Percentiles rank a stretch among this genome's conserved stretches.
Evolutionary conservation across 106 monocot genomes (phyloP).

Genomic region (Narthecium ossifragum): DNA sequence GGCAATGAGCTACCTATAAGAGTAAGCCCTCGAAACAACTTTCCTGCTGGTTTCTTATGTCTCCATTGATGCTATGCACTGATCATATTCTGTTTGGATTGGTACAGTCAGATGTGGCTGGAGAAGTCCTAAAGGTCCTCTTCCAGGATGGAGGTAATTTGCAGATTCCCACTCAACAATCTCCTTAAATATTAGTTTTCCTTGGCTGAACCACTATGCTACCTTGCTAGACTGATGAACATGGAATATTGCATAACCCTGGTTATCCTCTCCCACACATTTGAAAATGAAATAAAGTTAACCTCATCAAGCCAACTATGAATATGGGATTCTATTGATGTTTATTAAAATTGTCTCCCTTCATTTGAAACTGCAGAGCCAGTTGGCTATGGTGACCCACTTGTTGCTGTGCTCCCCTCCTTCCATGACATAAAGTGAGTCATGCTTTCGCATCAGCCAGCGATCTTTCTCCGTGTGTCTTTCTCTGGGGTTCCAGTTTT

Average conservation of each 20-base stretch:
- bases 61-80: neutral
- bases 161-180: neutral
- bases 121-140: conserved; percentile 69
- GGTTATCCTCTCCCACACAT: no score
- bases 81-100: neutral
- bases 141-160: conserved; percentile 79
- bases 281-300: no score
- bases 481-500: neutral
- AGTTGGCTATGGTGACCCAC: conserved; percentile 87
- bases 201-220: no score
- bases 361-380: conserved; percentile 44
- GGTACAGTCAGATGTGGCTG: conserved; percentile 67
- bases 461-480: neutral
- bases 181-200: neutral
- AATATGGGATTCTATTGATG: neutral
- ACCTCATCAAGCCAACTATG: neutral
- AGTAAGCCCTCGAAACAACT: conserved; percentile 35
- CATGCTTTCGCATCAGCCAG: neutral
- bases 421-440: conserved; percentile 60
- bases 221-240: no score
- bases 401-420: conserved; percentile 76
- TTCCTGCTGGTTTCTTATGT: neutral
- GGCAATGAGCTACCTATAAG: conserved; percentile 63
- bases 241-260: no score
- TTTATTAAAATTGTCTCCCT: neutral